Base-by-base conservation (phyloP, 768 basidiomycete species). In the Amylocystis lapponica region DNA sequence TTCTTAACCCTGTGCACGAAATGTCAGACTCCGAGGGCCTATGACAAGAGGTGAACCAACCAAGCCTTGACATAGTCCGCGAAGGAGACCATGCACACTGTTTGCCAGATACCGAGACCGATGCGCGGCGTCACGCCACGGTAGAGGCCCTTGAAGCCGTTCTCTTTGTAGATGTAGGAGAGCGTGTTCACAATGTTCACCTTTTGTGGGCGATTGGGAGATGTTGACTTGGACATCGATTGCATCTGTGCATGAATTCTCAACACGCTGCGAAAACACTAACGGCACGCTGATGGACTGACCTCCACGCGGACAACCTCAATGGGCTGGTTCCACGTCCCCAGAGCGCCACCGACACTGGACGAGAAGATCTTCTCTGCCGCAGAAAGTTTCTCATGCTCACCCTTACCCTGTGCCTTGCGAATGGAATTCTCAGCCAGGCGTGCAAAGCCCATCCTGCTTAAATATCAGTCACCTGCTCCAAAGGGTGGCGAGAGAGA, bases 301-400 rank as follows among this genome's bases (percentile, higher is more conserved):
- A 90, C 92, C 75, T 96, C 94, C 25, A 98, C 92, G 44, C 95
- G 89, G 52, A 98, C 77, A 54, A 97, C 95, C 67, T 97, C 94
- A 48, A 97, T 96, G 30, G 93, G 95, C 62, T 98, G 96, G 65
- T 99, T 99, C 96, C 96, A 99, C 40, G 93, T 96, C 11, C 91
- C 95, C 49, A 98, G 68, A 33, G 96, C 94, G 66, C 96, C 94
- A 58, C 89, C 95, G 42, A 97, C 74, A 1, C 85, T 79, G 14
- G 92, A 94, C 7, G 93, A 75, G 26, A 85, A 43, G 55, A 98
- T 91, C 68, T 94, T 97, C 62, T 99, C 96, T 16, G 78, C 12
- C 5, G 88, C 79, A 46, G 79, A 70, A 33, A 90, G 71, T 51
- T 71, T 79, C 12, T 95, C 88, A 27, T 71, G 70, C 48, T 93